Evolutionary conservation across 306 rosid genomes (phyloP).

Genomic region (Mucuna pruriens): DNA sequence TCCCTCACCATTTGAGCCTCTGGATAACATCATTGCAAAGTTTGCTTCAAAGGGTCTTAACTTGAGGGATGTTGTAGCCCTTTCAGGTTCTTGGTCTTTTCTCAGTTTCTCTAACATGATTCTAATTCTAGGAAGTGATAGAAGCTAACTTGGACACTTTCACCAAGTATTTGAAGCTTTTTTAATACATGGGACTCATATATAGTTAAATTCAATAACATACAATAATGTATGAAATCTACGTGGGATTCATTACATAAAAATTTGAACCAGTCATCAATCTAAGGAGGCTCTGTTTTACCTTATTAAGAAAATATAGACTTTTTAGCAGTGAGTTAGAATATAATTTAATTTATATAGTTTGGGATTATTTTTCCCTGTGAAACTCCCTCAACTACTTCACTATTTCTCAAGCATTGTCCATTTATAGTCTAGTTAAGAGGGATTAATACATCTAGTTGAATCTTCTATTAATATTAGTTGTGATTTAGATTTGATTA

Average conservation of each 20-base stretch:
- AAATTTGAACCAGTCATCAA: background rate
- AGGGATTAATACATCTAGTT: too few relatives aligned
- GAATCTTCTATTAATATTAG: too few relatives aligned
- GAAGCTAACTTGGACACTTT: background rate
- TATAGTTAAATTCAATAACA: background rate
- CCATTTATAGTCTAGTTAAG: too few relatives aligned
- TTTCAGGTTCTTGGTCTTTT: constrained; percentile 63
- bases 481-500: too few relatives aligned
- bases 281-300: background rate
- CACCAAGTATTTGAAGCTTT: background rate
- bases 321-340: background rate
- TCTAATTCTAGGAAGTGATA: background rate
- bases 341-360: background rate
- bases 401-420: background rate
- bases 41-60: constrained; percentile 74
- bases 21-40: constrained; percentile 58
- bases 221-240: background rate
- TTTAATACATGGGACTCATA: background rate
- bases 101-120: background rate
- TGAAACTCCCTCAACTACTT: too few relatives aligned
- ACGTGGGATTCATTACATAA: background rate
- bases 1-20: constrained; percentile 68
- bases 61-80: constrained; percentile 67
- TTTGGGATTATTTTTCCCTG: background rate
- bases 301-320: background rate